These are phyloP conservation scores for Erucastrum elatum DNA, from an alignment of 345 rosid genomes.

Conservation along the genomic window DNA sequence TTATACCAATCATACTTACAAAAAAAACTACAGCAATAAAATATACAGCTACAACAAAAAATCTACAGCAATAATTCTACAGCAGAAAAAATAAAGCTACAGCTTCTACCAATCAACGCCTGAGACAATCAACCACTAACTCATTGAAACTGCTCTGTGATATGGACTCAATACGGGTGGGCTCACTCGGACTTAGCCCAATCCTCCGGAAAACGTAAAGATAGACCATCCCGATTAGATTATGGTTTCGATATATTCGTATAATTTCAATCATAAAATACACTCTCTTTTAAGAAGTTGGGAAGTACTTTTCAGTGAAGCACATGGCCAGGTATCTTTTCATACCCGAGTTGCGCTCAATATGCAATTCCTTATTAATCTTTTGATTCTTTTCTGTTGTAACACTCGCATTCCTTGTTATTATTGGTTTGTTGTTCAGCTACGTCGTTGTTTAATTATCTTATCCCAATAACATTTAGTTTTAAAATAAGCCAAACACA, in stretches of 20 bases:
- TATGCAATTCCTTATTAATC: too few relatives aligned
- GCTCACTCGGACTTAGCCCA: neutral
- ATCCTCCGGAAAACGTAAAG: neutral
- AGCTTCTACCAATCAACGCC: too few relatives aligned
- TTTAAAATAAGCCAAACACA: neutral
- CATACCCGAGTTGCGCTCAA: too few relatives aligned
- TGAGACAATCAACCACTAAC: neutral
- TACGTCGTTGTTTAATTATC: neutral
- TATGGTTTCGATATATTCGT: neutral
- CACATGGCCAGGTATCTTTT: too few relatives aligned
- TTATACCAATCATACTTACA: too few relatives aligned
- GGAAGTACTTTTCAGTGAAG: neutral
- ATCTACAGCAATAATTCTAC: too few relatives aligned
- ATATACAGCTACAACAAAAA: too few relatives aligned
- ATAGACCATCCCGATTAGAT: neutral
- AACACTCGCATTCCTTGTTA: too few relatives aligned
- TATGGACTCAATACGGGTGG: neutral
- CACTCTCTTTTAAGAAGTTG: neutral
- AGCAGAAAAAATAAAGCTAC: too few relatives aligned
- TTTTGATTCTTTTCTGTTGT: too few relatives aligned
- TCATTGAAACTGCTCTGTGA: neutral
- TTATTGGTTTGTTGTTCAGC: conserved; percentile 11
- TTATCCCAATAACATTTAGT: neutral
- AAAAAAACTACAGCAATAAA: too few relatives aligned
- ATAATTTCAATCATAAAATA: neutral